phyloP scores from a whole-genome alignment of 2,329 filamentous ascomycete genomes.

The Coniochaeta sp. region DNA sequence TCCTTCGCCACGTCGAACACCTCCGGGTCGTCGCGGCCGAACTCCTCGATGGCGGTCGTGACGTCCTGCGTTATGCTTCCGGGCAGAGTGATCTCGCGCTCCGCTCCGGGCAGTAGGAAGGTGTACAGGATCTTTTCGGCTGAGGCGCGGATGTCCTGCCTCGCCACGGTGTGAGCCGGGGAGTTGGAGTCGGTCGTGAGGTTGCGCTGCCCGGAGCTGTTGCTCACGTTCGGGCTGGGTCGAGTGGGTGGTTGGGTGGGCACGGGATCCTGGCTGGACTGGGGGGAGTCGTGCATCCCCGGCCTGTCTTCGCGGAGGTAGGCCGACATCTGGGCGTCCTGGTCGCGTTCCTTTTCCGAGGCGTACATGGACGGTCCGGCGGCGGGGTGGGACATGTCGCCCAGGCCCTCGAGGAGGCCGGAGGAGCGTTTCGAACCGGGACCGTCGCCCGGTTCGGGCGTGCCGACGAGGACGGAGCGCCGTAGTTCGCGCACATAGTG shows the following conservation, averaged over 20 bases:
- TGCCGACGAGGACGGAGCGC: slow-evolving; percentile 85
- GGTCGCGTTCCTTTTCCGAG: slow-evolving; percentile 65
- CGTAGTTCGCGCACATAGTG: slow-evolving; percentile 96
- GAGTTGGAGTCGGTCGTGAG: slow-evolving; percentile 72
- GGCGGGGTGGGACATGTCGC: slow-evolving; percentile 55
- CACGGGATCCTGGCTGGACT: slow-evolving; percentile 30
- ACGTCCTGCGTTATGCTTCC: slow-evolving; percentile 81
- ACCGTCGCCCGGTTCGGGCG: slow-evolving; percentile 75
- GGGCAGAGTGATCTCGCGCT: slow-evolving; percentile 91
- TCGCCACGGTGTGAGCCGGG: slow-evolving; percentile 71
- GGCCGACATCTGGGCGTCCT: slow-evolving; percentile 85
- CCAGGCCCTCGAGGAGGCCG: slow-evolving; percentile 64
- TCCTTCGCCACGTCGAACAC: slow-evolving; percentile 97
- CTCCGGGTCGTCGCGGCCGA: slow-evolving; percentile 89
- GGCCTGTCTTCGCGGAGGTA: slow-evolving; percentile 67
- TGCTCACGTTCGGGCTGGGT: slow-evolving; percentile 35
- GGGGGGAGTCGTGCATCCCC: slow-evolving; percentile 49
- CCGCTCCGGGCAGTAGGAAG: slow-evolving; percentile 87
- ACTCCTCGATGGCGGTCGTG: slow-evolving; percentile 80
- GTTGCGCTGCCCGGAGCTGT: slow-evolving; percentile 51
- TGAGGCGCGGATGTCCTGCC: slow-evolving; percentile 83
- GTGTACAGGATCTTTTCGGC: slow-evolving; percentile 99
- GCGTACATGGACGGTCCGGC: slow-evolving; percentile 56
- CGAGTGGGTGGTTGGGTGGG: background rate
- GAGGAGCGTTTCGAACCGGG: slow-evolving; percentile 78